Evolutionary conservation across 2,329 filamentous ascomycete species (phyloP).

Genomic region (Colletotrichum cordylinicola): DNA sequence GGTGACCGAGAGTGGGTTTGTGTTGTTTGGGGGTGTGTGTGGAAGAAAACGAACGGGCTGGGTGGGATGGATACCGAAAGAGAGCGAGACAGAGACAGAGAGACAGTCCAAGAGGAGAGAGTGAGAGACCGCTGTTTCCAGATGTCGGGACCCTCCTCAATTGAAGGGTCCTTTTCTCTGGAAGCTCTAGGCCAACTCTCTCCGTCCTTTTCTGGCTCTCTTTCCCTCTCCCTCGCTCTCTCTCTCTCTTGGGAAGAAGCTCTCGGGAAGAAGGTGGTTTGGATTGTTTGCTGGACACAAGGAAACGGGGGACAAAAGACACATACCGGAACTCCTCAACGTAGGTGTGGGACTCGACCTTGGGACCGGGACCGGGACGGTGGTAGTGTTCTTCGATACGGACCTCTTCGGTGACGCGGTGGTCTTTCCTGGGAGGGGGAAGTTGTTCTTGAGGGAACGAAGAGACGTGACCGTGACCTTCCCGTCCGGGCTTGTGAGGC

Average conservation of each 20-base stretch:
- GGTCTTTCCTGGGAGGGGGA: constrained; percentile 49
- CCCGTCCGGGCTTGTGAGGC: constrained; percentile 87
- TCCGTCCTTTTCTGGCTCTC: background rate
- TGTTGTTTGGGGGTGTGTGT: constrained; percentile 9
- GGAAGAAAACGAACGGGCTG: background rate
- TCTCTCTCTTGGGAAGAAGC: background rate
- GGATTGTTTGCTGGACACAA: background rate
- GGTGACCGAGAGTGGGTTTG: constrained; percentile 11
- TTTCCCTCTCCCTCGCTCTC: background rate
- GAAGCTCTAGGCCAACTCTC: background rate
- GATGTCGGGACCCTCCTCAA: background rate
- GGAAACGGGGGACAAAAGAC: background rate
- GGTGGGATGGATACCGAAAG: constrained; percentile 5
- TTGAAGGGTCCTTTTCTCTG: background rate
- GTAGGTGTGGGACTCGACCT: constrained; percentile 54
- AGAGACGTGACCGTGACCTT: constrained; percentile 80
- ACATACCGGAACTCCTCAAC: constrained; percentile 62
- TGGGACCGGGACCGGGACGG: constrained; percentile 71
- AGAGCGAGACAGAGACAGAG: background rate
- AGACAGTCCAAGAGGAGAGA: background rate
- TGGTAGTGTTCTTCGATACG: constrained; percentile 76
- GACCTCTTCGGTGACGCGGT: constrained; percentile 79
- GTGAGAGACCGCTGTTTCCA: background rate
- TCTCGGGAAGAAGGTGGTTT: background rate
- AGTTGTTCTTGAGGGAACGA: constrained; percentile 63